A percentile compares a stretch with the other conserved stretches of the same genome.
Evolutionary conservation across 2,329 filamentous ascomycete genomes (phyloP).

Genomic region (Macrophomina pseudophaseolina): DNA sequence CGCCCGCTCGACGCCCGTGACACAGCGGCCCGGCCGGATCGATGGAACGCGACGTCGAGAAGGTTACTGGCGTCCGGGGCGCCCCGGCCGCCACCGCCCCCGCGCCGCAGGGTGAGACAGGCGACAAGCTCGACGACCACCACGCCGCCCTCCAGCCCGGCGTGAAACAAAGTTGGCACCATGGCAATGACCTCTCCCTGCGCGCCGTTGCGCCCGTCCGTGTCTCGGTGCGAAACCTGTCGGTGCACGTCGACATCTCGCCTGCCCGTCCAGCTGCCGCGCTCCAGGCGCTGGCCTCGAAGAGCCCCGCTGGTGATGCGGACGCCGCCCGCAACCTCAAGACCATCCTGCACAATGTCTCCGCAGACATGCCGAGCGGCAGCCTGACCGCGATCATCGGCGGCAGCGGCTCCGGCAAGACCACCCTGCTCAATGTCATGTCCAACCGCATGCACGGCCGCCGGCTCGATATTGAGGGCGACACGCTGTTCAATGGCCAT

Average conservation of each 20-base stretch:
- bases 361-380: conserved; percentile 67
- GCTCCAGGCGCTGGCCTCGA: conserved; percentile 29
- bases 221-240: conserved; percentile 60
- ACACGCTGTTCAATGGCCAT: conserved; percentile 65
- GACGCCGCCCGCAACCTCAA: conserved; percentile 41
- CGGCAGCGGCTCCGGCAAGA: conserved; percentile 73
- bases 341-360: conserved; percentile 66
- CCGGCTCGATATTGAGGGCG: conserved; percentile 58
- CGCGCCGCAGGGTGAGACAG: background rate
- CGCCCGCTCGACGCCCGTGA: background rate
- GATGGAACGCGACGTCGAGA: conserved; percentile 20
- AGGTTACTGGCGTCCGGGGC: background rate
- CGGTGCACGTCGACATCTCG: conserved; percentile 63
- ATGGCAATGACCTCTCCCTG: conserved; percentile 42
- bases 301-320: conserved; percentile 29
- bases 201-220: conserved; percentile 61
- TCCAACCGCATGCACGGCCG: conserved; percentile 69
- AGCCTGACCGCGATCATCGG: conserved; percentile 77
- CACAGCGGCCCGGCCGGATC: background rate
- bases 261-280: conserved; percentile 40
- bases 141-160: background rate
- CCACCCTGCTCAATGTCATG: conserved; percentile 66
- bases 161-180: conserved; percentile 7
- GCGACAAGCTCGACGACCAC: background rate
- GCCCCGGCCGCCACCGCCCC: background rate